phyloP scores from a whole-genome alignment of 225 moss, liverwort and hornwort genomes.

The Sphagnum tenellum region DNA sequence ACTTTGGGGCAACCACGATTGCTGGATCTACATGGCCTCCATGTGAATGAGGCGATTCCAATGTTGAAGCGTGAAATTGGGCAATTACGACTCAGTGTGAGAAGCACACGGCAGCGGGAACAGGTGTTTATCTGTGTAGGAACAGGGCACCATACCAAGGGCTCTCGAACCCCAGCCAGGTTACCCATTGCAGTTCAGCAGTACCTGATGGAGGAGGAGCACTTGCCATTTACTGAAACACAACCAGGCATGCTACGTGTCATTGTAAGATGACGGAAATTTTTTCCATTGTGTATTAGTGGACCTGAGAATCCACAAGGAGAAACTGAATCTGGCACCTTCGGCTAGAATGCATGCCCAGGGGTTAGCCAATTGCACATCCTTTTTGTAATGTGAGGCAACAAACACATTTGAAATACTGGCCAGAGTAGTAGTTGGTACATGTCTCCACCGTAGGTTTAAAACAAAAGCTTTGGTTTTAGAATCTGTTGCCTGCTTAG shows the following conservation, averaged over 20 bases:
- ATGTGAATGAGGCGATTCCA: conserved; percentile 55
- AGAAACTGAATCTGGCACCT: background rate
- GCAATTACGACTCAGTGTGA: conserved; percentile 24
- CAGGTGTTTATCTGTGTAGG: conserved; percentile 50
- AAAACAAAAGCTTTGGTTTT: no score
- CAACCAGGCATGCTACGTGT: conserved; percentile 60
- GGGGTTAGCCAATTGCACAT: conserved; percentile 3
- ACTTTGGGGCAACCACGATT: conserved; percentile 31
- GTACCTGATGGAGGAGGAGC: conserved; percentile 42
- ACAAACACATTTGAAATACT: conserved; percentile 24
- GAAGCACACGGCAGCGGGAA: conserved; percentile 32
- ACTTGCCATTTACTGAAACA: conserved; percentile 38
- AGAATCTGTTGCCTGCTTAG: no score
- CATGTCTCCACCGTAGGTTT: conserved; percentile 23
- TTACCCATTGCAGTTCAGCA: conserved; percentile 56
- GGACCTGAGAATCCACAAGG: no score
- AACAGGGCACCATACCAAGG: conserved; percentile 59
- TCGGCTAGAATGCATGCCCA: conserved; percentile 5
- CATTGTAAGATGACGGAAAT: conserved; percentile 44
- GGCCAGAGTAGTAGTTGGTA: conserved; percentile 17
- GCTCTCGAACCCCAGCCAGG: conserved; percentile 44
- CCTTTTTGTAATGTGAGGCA: conserved; percentile 8
- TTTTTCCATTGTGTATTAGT: background rate
- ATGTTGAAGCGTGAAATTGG: conserved; percentile 55
- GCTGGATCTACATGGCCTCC: conserved; percentile 52